Evolutionary conservation across 2,329 filamentous ascomycete species (phyloP), one percentile per base, ranked within the genome.

Genomic region (Pseudogymnoascus sp.): DNA sequence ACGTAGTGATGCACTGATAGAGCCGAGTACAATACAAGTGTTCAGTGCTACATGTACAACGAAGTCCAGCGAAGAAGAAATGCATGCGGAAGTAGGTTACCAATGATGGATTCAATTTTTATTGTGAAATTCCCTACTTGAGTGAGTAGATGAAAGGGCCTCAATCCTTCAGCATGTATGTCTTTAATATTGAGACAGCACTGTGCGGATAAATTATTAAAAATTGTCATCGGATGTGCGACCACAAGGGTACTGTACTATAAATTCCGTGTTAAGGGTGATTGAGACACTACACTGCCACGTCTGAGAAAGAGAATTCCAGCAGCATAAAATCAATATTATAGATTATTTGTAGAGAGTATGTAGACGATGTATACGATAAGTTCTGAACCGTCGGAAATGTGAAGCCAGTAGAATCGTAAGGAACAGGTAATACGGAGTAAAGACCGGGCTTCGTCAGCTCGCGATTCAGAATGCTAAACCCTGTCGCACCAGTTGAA

Each of bases 381-480:
- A 33, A 21, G 28, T 33, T 57, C 5, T 57, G 28, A 57, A 21
- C 28, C 28, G 10, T 57, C 50, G 33, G 50, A 35, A 35, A 33
- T 57, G 15, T 57, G 50, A 57, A 33, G 50, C 50, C 17, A 0
- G 50, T 57, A 21, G 50, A 57, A 57, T 57, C 50, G 50, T 57
- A 57, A 57, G 50, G 47, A 57, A 57, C 28, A 57, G 50, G 50
- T 21, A 33, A 33, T 57, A 28, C 26, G 26, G 26, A 28, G 26
- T 7, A 57, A 57, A 33, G 50, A 21, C 50, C 11, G 28, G 28
- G 50, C 50, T 21, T 57, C 50, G 50, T 57, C 50, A 57, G 50
- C 50, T 57, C 50, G 50, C 50, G 50, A 57, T 57, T 57, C 50
- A 57, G 50, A 57, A 57, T 57, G 28, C 50, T 57, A 57, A 57